These are phyloP conservation scores for Royoungia palumana DNA, from an alignment of 768 basidiomycete species.

Conservation along the genomic window DNA sequence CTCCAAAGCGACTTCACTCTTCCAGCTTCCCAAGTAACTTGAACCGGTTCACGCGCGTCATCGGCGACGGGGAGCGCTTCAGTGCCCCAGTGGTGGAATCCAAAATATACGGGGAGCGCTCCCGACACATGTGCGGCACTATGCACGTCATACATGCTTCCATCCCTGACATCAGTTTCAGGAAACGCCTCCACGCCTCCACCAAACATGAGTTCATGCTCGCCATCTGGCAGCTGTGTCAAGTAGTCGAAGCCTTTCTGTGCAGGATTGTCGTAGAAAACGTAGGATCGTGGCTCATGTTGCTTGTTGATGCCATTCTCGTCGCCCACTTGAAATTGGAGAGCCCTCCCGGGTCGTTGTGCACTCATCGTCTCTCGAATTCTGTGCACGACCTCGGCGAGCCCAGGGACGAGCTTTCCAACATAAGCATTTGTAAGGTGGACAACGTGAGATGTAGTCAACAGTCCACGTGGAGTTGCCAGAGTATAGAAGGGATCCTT, in stretches of 20 bases:
- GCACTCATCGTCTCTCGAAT: constrained; percentile 60
- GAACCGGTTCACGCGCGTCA: constrained; percentile 10
- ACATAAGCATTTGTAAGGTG: constrained; percentile 58
- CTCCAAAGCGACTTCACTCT: constrained; percentile 59
- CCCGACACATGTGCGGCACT: constrained; percentile 45
- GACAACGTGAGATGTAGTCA: constrained; percentile 42
- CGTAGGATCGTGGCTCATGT: constrained; percentile 51
- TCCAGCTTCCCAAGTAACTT: constrained; percentile 37
- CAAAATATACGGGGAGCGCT: constrained; percentile 55
- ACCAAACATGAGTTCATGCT: constrained; percentile 62
- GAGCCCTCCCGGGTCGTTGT: constrained; percentile 48
- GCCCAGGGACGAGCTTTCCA: constrained; percentile 42
- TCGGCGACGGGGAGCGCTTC: constrained; percentile 28
- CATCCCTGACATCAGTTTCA: neutral
- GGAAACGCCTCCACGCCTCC: constrained; percentile 43
- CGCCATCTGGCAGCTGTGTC: constrained; percentile 52
- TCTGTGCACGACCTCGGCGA: constrained; percentile 30
- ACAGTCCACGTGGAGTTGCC: constrained; percentile 40
- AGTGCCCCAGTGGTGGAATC: constrained; percentile 40
- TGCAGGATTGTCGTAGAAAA: constrained; percentile 48
- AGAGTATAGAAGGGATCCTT: constrained; percentile 35
- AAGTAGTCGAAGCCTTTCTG: constrained; percentile 58
- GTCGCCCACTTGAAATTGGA: constrained; percentile 16
- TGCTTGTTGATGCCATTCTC: constrained; percentile 7
- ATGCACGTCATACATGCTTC: constrained; percentile 31